Base-by-base conservation (phyloP, 441 rosid genomes). In the Rhodomyrtus psidioides region DNA sequence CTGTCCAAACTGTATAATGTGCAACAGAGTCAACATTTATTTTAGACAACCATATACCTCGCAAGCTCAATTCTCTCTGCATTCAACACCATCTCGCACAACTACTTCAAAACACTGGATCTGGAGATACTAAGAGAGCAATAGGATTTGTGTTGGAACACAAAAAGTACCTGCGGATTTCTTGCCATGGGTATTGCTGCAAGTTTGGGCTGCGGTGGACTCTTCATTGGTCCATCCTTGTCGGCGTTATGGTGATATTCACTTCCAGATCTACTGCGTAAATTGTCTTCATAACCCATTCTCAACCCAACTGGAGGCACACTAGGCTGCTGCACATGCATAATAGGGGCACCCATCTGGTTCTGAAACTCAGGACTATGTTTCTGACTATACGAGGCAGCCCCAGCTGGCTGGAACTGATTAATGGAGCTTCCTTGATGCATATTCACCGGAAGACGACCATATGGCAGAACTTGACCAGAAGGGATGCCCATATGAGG, bases 261-360 rank as follows among this genome's bases (percentile, higher is more conserved):
- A 89, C 88, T 94, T 85, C 94, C 94, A 82, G 92, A 86, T 87
- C 95, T 90, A 74, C 96, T 88, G 81, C 89, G 97, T 26, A 87
- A 81, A 87, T 89, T 92, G 84, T 92, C 91, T 83, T 94, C 98
- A 85, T 87, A 90, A 56, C 91, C 89, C 75, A 86, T 89, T 85
- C 91, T 91, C 83, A 91, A 86, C 74, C 88, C 94, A 75, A 87
- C 90, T 46, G 92, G 92, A 26, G 95, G 92, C 58, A 88, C 85
- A 85, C 86, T 91, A 84, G 96, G 81, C 88, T 93, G 94, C 87
- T 92, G 95, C 53, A 85, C 87, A 86, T 91, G 98, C 89, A 94
- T 82, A 88, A 87, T 82, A 28, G 90, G 44, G 19, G 90, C 88
- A 83, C 92, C 92, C 87, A 89, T 88, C 84, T 92, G 96, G 90